Percentiles rank a stretch among this genome's conserved stretches.
Conservation (phyloP, 2,329 filamentous ascomycete species). For the Diaporthe citrichinensis region DNA sequence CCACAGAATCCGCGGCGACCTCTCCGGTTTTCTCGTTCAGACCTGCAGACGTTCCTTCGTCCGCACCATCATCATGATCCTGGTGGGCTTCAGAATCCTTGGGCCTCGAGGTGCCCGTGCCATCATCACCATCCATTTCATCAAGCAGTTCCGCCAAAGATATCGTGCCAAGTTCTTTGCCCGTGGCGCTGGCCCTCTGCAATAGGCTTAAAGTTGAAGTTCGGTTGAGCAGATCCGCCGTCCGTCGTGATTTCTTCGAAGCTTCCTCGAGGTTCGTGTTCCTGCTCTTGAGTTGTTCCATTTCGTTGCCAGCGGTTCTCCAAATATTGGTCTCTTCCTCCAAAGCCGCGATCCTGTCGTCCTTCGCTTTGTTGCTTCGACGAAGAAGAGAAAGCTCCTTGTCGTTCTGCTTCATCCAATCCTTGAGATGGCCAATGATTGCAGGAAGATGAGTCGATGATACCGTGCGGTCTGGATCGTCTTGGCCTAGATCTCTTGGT, state of each 20-base stretch:
- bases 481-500: background rate
- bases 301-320: background rate
- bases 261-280: background rate
- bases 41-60: no score
- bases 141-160: background rate
- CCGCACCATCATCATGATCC: fast-evolving
- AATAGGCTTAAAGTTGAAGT: background rate
- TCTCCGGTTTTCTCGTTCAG: background rate
- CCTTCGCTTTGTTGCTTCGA: background rate
- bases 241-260: background rate
- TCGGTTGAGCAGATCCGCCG: background rate
- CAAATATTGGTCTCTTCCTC: background rate
- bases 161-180: background rate
- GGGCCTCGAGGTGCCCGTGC: no score
- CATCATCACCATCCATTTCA: background rate
- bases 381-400: background rate
- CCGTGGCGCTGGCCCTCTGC: background rate
- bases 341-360: background rate
- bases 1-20: no score
- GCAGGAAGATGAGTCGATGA: background rate
- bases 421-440: background rate
- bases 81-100: background rate
- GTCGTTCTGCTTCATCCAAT: background rate
- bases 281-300: background rate
- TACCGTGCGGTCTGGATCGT: fast-evolving